Conservation (phyloP, 495 filamentous ascomycete genomes). For the Tuber calosporum region DNA sequence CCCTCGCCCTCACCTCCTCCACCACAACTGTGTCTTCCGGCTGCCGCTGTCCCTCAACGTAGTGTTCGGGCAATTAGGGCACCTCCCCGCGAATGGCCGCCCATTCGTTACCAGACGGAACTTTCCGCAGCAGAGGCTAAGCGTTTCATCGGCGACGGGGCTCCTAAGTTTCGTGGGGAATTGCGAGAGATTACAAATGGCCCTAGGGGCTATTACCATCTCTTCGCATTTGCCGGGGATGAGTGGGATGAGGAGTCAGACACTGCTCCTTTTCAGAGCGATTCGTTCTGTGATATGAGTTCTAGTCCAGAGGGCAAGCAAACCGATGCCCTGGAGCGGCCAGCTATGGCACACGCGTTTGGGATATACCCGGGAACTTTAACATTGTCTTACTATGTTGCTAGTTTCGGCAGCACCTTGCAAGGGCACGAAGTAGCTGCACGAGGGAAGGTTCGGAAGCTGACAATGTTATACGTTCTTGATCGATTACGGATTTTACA, state of each 20-base stretch:
- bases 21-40: constrained; percentile 33
- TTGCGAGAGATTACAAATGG: constrained; percentile 37
- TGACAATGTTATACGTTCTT: constrained; percentile 41
- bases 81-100: constrained; percentile 32
- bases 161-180: constrained; percentile 38
- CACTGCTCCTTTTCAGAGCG: constrained; percentile 38
- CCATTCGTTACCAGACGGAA: constrained; percentile 32
- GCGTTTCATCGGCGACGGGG: constrained; percentile 38
- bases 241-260: constrained; percentile 42
- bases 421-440: constrained; percentile 34
- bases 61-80: constrained; percentile 5
- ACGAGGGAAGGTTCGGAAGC: constrained; percentile 37
- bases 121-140: constrained; percentile 35
- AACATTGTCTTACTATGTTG: constrained; percentile 46
- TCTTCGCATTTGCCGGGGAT: constrained; percentile 40
- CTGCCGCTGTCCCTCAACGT: constrained; percentile 21
- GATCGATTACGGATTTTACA: constrained; percentile 39
- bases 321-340: constrained; percentile 46
- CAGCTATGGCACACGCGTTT: constrained; percentile 48
- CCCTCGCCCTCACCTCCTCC: constrained; percentile 37
- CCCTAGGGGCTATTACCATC: constrained; percentile 37
- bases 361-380: constrained; percentile 47
- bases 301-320: constrained; percentile 40
- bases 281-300: constrained; percentile 42
- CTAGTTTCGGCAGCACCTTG: constrained; percentile 40